Percentiles rank a stretch among this genome's conserved stretches.
These are phyloP conservation scores for Jatropha curcas DNA, from an alignment of 345 rosid genomes.

Conservation along the genomic window DNA sequence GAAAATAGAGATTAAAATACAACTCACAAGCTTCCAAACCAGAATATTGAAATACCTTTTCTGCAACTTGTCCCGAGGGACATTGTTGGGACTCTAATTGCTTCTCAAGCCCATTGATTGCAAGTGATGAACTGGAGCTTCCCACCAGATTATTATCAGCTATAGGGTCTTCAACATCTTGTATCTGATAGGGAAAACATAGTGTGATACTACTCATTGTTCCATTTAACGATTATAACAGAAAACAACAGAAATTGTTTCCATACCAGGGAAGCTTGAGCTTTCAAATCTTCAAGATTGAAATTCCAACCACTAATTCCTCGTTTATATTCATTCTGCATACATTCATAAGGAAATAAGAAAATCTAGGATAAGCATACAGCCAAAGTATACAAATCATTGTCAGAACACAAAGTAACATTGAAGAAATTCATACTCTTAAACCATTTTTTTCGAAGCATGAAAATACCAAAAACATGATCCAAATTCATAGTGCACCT, in stretches of 20 bases:
- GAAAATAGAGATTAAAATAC: slow-evolving; percentile 8
- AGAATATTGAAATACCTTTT: slow-evolving; percentile 38
- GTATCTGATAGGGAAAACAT: slow-evolving; percentile 62
- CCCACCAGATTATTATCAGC: slow-evolving; percentile 54
- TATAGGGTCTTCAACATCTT: slow-evolving; percentile 60
- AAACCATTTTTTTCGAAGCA: background rate
- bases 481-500: background rate
- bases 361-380: slow-evolving; percentile 3
- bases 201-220: background rate
- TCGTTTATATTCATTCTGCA: slow-evolving; percentile 94
- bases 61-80: slow-evolving; percentile 30
- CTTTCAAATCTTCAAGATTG: slow-evolving; percentile 95
- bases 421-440: background rate
- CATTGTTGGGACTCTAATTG: slow-evolving; percentile 39
- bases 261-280: slow-evolving; percentile 95
- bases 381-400: background rate
- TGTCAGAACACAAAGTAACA: background rate
- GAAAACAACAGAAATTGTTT: slow-evolving; percentile 10
- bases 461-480: background rate
- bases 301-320: slow-evolving; percentile 99
- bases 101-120: slow-evolving; percentile 52
- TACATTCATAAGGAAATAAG: slow-evolving; percentile 11
- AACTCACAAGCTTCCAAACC: slow-evolving; percentile 16
- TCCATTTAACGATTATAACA: background rate
- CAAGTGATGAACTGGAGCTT: slow-evolving; percentile 51